Evolutionary conservation across 1,139 yeast species (phyloP), one percentile per base, ranked within the genome.

Genomic region (Pichia sp.): DNA sequence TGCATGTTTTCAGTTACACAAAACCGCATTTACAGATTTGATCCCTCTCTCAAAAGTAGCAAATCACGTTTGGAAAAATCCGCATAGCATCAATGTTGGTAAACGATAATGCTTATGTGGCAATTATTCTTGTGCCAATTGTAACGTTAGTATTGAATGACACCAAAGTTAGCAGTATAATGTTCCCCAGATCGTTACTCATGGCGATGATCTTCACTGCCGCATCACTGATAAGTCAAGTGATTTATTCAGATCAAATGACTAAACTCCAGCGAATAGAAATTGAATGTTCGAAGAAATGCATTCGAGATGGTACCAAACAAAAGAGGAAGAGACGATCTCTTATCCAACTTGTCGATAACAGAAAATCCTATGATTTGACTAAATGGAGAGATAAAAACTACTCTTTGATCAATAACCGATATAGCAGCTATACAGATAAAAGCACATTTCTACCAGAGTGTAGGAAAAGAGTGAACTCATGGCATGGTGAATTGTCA

Each of bases 401-500:
- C 9, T 39, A 23, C 12, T 40, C 23, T 13, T 8, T 48, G 8
- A 34, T 43, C 13, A 23, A 48, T 43, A 34, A 16, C 13, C 7
- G 21, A 4, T 44, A 31, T 4, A 25, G 26, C 10, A 41, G 16
- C 21, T 13, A 31, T 5, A 3, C 3, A 18, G 26, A 18, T 4
- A 4, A 6, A 2, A 8, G 4, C 4, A 16, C 19, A 12, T 3
- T 3, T 7, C n/a, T 12, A 18, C n/a, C 37, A 31, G 12, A 31
- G n/a, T 22, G 19, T 40, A 22, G 34, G n/a, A 44, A 23, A 16
- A 44, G 48, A 18, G 41, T 39, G 1, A 49, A 44, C 10, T 44
- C 46, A 22, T 44, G 51, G 51, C 51, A 49, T 49, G 51, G 48
- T n/a, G 51, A 31, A n/a, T 8, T 31, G 8, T n/a, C 16, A 31